phyloP scores from a whole-genome alignment of 257 asterid genomes.

The Jacaranda mimosifolia region DNA sequence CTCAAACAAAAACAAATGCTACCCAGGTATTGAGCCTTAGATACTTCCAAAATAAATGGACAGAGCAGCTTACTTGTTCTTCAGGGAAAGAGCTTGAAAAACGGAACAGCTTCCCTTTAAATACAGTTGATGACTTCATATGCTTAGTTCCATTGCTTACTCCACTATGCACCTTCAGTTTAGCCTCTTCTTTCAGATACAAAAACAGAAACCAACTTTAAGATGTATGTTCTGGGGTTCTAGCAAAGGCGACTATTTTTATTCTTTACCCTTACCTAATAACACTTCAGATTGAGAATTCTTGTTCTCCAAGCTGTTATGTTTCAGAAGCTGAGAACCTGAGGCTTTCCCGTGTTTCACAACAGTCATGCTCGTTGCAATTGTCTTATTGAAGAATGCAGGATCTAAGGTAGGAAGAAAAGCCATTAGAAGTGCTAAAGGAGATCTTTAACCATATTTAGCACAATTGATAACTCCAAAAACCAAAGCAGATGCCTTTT shows the following conservation, averaged over 20 bases:
- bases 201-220: conserved; percentile 38
- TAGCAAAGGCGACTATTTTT: conserved; percentile 33
- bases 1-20: background rate
- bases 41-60: conserved; percentile 12
- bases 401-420: conserved; percentile 52
- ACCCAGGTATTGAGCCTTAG: conserved; percentile 1
- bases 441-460: conserved; percentile 36
- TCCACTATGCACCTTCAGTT: conserved; percentile 48
- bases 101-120: conserved; percentile 70
- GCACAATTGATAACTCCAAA: conserved; percentile 21
- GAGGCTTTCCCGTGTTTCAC: conserved; percentile 57
- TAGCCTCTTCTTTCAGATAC: conserved; percentile 54
- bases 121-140: conserved; percentile 59
- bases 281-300: conserved; percentile 46
- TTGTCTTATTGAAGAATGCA: conserved; percentile 48
- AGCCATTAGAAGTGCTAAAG: conserved; percentile 17
- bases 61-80: conserved; percentile 68
- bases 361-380: conserved; percentile 43
- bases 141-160: conserved; percentile 48
- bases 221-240: conserved; percentile 32
- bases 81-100: conserved; percentile 85
- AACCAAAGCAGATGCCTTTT: conserved; percentile 30
- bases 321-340: conserved; percentile 48
- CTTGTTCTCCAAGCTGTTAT: conserved; percentile 41
- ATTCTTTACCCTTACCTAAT: conserved; percentile 48